A percentile compares a stretch with the other conserved stretches of the same genome.
These are phyloP conservation scores for Suillus subalutaceus DNA, from an alignment of 768 basidiomycete species.

Conservation along the genomic window DNA sequence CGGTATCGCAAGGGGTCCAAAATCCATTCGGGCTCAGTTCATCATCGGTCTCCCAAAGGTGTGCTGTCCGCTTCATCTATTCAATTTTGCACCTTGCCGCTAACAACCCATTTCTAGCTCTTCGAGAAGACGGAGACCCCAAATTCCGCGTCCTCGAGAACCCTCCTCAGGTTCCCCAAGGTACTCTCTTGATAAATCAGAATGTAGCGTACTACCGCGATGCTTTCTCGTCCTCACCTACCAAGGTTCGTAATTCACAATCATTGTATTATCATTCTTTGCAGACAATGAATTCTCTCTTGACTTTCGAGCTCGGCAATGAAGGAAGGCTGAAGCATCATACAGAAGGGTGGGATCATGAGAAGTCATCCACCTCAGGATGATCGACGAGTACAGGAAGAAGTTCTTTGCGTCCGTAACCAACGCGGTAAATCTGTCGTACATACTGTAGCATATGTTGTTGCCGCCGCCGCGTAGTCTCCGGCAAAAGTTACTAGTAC, in stretches of 20 bases:
- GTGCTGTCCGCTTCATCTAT: slow-evolving; percentile 8
- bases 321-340: not conserved
- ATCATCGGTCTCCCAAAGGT: slow-evolving; percentile 45
- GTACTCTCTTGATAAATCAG: not conserved
- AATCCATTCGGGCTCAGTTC: slow-evolving; percentile 47
- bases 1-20: slow-evolving; percentile 40
- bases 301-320: not conserved
- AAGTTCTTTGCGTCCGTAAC: not conserved
- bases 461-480: not conserved
- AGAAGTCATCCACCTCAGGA: not conserved
- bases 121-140: not conserved
- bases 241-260: not conserved
- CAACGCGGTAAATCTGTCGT: not conserved
- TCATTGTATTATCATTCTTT: not conserved
- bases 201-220: not conserved
- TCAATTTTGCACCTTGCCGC: not conserved
- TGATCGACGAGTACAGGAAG: not conserved
- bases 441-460: not conserved
- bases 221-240: not conserved
- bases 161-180: not conserved
- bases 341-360: not conserved
- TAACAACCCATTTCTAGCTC: not conserved
- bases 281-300: not conserved
- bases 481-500: not conserved
- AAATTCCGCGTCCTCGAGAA: not conserved